Evolutionary conservation across 495 filamentous ascomycete species (phyloP), one percentile per base, ranked within the genome.

Genomic region (Wilcoxina mikolae): DNA sequence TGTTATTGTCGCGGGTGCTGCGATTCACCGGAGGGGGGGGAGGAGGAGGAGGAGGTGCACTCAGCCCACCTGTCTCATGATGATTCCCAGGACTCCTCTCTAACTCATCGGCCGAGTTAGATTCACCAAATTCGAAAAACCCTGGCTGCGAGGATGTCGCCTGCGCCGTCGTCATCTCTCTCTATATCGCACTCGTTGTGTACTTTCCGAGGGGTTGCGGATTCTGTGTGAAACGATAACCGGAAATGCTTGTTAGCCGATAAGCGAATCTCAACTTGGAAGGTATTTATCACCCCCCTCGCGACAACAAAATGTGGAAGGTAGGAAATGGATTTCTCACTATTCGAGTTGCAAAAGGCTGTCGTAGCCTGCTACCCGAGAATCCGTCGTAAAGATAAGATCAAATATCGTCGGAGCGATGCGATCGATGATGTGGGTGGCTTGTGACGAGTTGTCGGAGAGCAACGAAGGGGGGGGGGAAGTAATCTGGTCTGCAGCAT

Each of bases 1-100:
- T 31, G 49, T 22, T 52, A 20, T 41, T 15, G 45, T 28, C 27
- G n/a, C n/a, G 1, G 51, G 28, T 61, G 52, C 48, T 61, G 59
- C 55, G 60, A 59, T 20, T n/a, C n/a, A n/a, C n/a, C n/a, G n/a
- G n/a, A n/a, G n/a, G n/a, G n/a, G n/a, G n/a, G n/a, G n/a, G 60
- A 58, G 7, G 9, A 22, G 45, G 45, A 49, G 45, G 45, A 4
- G 45, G 45, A 28, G 45, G 45, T 3, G 45, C 45, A 49, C 45
- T 49, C 45, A 49, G 18, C 9, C 45, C 45, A 12, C 27, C 45
- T n/a, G n/a, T n/a, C 7, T 49, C 23, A 28, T 49, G 11, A 12
- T 49, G 20, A 26, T 12, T 23, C 4, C 24, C 12, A 24, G 4
- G 7, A 12, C 7, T 24, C 24, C 45, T 9, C 27, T 26, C 23